These are phyloP conservation scores for Mytilinidion resinicola DNA, from an alignment of 495 filamentous ascomycete species.

Conservation along the genomic window DNA sequence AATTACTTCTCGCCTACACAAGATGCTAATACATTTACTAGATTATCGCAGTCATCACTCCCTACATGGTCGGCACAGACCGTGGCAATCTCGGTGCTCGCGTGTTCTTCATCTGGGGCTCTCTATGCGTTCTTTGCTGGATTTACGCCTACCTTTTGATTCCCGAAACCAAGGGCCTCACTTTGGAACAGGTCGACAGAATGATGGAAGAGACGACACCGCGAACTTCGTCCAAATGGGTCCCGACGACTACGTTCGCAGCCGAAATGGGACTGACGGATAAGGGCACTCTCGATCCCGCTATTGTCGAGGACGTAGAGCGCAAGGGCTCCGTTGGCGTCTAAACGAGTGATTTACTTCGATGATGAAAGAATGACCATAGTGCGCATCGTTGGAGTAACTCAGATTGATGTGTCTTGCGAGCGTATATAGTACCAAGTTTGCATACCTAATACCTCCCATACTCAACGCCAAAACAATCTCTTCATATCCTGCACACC, in stretches of 20 bases:
- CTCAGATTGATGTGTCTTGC: too few relatives aligned
- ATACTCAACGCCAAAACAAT: too few relatives aligned
- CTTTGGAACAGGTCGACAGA: conserved; percentile 82
- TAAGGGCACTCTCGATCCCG: conserved; percentile 1
- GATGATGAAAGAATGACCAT: background rate
- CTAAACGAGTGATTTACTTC: background rate
- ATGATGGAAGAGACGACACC: conserved; percentile 78
- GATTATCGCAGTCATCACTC: conserved; percentile 62
- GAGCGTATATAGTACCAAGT: too few relatives aligned
- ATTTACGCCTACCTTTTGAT: conserved; percentile 66
- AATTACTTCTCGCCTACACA: background rate
- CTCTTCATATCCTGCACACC: too few relatives aligned
- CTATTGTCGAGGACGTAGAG: conserved; percentile 3
- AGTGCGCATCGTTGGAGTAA: too few relatives aligned
- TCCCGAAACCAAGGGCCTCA: conserved; percentile 78
- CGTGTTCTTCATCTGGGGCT: conserved; percentile 73
- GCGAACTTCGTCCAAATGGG: conserved; percentile 60
- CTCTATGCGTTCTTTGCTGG: conserved; percentile 46
- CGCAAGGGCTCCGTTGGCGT: conserved; percentile 1
- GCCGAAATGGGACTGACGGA: conserved; percentile 1
- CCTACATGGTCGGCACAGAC: conserved; percentile 58
- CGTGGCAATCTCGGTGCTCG: conserved; percentile 37
- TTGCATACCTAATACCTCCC: too few relatives aligned
- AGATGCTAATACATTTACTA: conserved; percentile 3
- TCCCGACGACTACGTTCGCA: conserved; percentile 35